These are phyloP conservation scores for Pseudozyma thailandica DNA, from an alignment of 1,284 basidiomycete species.

Conservation along the genomic window DNA sequence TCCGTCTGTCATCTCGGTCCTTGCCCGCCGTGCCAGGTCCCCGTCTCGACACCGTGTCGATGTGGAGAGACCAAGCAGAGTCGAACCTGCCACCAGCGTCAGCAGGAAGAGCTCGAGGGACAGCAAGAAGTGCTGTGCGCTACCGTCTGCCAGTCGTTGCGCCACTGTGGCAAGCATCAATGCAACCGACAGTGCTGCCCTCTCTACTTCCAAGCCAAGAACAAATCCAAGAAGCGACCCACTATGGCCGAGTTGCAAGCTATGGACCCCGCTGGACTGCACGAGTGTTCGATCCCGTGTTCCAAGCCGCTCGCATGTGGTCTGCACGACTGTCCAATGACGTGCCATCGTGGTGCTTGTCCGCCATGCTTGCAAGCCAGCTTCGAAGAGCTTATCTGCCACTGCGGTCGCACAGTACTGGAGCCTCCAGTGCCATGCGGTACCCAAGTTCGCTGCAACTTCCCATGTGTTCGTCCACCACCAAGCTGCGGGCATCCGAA, in stretches of 20 bases:
- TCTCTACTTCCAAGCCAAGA: conserved; percentile 60
- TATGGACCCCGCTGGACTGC: conserved; percentile 61
- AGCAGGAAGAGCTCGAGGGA: conserved; percentile 44
- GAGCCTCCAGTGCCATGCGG: conserved; percentile 67
- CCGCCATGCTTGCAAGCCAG: conserved; percentile 64
- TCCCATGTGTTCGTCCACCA: conserved; percentile 60
- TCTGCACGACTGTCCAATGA: conserved; percentile 57
- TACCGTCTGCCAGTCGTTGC: conserved; percentile 56
- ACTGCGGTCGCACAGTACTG: conserved; percentile 64
- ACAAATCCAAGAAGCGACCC: conserved; percentile 49
- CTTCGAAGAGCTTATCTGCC: conserved; percentile 64
- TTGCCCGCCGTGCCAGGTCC: conserved; percentile 60
- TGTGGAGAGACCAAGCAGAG: conserved; percentile 64
- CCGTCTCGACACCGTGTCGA: conserved; percentile 62
- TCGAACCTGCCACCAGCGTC: conserved; percentile 47
- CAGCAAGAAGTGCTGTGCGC: conserved; percentile 57
- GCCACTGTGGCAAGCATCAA: conserved; percentile 61
- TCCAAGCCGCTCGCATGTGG: conserved; percentile 62
- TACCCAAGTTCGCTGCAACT: conserved; percentile 59
- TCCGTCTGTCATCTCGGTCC: conserved; percentile 56
- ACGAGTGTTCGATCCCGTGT: conserved; percentile 61
- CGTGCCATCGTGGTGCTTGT: conserved; percentile 65
- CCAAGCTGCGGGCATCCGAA: conserved; percentile 66
- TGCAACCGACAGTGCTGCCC: conserved; percentile 63
- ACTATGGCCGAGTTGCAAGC: conserved; percentile 51